phyloP scores from a whole-genome alignment of 2,329 filamentous ascomycete genomes.

The Alternaria arbusti region DNA sequence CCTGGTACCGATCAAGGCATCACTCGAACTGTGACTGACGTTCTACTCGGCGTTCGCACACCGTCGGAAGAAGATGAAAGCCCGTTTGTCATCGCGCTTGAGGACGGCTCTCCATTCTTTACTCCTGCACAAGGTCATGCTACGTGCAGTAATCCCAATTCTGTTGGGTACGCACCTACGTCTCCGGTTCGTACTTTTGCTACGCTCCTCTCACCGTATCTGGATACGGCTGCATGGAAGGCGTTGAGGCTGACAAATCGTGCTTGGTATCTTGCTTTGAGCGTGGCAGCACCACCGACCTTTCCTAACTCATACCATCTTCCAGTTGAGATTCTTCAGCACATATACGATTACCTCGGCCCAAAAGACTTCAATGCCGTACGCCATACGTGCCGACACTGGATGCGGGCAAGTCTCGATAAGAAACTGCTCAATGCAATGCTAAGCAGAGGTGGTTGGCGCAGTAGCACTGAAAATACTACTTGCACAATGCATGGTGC shows the following conservation, averaged over 20 bases:
- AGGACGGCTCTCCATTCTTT: neutral
- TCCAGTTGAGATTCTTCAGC: conserved; percentile 58
- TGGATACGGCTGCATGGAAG: conserved; percentile 21
- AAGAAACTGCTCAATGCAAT: conserved; percentile 58
- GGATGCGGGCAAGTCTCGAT: conserved; percentile 66
- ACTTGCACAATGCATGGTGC: neutral
- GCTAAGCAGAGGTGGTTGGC: conserved; percentile 63
- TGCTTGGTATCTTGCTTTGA: conserved; percentile 43
- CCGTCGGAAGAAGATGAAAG: conserved; percentile 25
- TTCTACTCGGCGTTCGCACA: conserved; percentile 28
- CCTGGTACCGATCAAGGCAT: conserved; percentile 24
- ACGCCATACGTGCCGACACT: conserved; percentile 64
- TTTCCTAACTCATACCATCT: conserved; percentile 39
- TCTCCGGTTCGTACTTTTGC: neutral
- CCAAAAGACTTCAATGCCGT: conserved; percentile 66
- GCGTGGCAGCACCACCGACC: conserved; percentile 21
- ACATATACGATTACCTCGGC: conserved; percentile 54
- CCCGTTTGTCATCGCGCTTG: conserved; percentile 8
- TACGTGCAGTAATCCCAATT: neutral
- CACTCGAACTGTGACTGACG: conserved; percentile 33
- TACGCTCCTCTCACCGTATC: conserved; percentile 15
- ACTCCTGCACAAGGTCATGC: neutral
- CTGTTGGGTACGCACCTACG: neutral
- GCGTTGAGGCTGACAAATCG: conserved; percentile 44
- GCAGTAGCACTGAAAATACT: conserved; percentile 12